Conservation (phyloP, 441 rosid genomes). For the Aquilaria agallochum region DNA sequence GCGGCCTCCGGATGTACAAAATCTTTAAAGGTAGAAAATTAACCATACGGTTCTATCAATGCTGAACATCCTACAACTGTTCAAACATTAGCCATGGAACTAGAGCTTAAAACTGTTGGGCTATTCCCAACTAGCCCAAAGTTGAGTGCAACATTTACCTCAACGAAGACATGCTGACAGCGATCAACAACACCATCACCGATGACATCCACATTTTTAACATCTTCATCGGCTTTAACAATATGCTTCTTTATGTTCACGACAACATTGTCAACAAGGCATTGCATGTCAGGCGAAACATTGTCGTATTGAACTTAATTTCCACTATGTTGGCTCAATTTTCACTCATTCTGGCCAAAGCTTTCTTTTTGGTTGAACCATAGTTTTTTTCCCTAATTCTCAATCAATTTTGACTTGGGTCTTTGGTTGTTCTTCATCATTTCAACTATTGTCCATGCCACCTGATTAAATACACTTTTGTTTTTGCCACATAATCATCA, state of each 20-base stretch:
- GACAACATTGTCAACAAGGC: constrained; percentile 65
- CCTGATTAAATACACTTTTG: too few relatives aligned
- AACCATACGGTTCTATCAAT: constrained; percentile 6
- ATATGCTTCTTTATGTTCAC: constrained; percentile 2
- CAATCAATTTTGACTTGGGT: too few relatives aligned
- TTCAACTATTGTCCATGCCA: too few relatives aligned
- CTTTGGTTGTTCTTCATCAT: too few relatives aligned
- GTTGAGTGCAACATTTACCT: constrained; percentile 36
- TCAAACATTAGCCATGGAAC: constrained; percentile 6
- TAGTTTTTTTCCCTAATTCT: too few relatives aligned
- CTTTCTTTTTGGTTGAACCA: too few relatives aligned
- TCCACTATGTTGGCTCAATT: too few relatives aligned
- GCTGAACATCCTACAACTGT: constrained; percentile 9
- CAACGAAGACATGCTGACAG: constrained; percentile 70
- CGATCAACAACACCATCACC: constrained; percentile 68
- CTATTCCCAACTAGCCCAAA: constrained; percentile 43
- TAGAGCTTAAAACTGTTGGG: constrained; percentile 46
- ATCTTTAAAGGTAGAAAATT: neutral
- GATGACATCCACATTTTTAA: constrained; percentile 74
- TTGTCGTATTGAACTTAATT: constrained; percentile 33
- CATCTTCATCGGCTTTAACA: constrained; percentile 39
- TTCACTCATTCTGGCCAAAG: too few relatives aligned
- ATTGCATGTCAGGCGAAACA: constrained; percentile 40
- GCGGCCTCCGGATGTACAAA: constrained; percentile 4
- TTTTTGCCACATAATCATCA: too few relatives aligned